Base-by-base conservation (phyloP, 192 early-diverging fungal genomes). In the Backusella westeae region DNA sequence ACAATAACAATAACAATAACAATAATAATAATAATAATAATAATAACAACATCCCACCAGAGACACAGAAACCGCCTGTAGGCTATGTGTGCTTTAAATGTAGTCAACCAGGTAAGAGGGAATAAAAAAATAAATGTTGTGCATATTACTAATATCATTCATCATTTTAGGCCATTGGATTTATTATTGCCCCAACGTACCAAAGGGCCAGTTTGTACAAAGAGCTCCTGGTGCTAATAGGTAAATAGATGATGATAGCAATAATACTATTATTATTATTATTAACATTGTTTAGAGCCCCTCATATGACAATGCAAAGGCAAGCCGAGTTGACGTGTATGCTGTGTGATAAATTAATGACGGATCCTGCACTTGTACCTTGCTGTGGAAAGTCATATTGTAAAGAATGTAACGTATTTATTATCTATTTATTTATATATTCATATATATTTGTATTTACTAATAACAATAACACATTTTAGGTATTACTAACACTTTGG, bases 351-450 rank as follows among this genome's bases (percentile, higher is more conserved):
- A 83, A 90, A 78, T 83, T 98, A 29, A 82, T 95, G 67, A 88
- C 89, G 65, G 93, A 96, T 73, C 95, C 96, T 2, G 92, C 94
- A 17, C 84, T 83, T 6, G 85, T 87, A 29, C 92, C 94, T 35
- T 99, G 97, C 82, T 99, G 97, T 82, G 85, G 91, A 52, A 94
- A 91, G 1, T 89, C 87, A 10, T 98, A 91, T 84, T 99, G 97
- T 83, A 95, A 96, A 75, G 90, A 96, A 83, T 98, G 97, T 87
- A 96, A 32, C 26, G 79, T 63, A 29, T 72, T 66, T 44, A 29
- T 72, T 46, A 41, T 71, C 41, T 72, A 10, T 32, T 32, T 32
- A 32, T 32, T 3, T 32, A 32, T 32, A 32, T 32, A 10, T 32
- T 3, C 3, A 32, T 32, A 2, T 32, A 32, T 32, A 32, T 32